Evolutionary conservation across 352 stramenopile species (phyloP).

Genomic region (Pythium brassicae): DNA sequence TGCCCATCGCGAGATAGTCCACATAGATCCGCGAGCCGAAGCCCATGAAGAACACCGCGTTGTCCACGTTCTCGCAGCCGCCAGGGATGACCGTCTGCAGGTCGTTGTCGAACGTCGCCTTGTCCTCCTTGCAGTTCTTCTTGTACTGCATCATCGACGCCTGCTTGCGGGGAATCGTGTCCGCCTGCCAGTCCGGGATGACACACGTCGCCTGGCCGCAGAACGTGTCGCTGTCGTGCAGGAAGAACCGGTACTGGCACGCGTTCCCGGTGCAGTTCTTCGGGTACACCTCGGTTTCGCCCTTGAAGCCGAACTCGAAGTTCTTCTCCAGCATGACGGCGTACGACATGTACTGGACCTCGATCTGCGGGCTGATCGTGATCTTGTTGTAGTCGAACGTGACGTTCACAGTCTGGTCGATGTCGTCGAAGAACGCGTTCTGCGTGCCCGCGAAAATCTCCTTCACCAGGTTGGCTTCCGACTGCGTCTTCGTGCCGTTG

Average conservation of each 20-base stretch:
- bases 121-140: slow-evolving; percentile 6
- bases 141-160: slow-evolving; percentile 20
- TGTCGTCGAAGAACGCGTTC: slow-evolving; percentile 10
- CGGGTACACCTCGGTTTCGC: slow-evolving; percentile 4
- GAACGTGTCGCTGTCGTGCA: slow-evolving; percentile 11
- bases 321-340: slow-evolving; percentile 8
- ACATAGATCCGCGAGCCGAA: slow-evolving; percentile 13
- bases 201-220: slow-evolving; percentile 12
- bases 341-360: slow-evolving; percentile 12
- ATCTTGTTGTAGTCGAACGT: slow-evolving; percentile 2
- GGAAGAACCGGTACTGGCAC: slow-evolving; percentile 13
- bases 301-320: slow-evolving; percentile 9
- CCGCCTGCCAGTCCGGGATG: slow-evolving; percentile 14
- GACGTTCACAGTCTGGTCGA: slow-evolving; percentile 2
- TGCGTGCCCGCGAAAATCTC: slow-evolving; percentile 8
- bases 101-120: slow-evolving; percentile 1
- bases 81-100: slow-evolving; percentile 12
- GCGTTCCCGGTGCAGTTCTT: slow-evolving; percentile 4
- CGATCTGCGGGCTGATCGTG: slow-evolving; percentile 13
- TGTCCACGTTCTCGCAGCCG: slow-evolving; percentile 10
- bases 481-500: slow-evolving; percentile 17
- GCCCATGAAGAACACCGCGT: slow-evolving; percentile 14
- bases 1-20: slow-evolving; percentile 6
- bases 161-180: slow-evolving; percentile 15
- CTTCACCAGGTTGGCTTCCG: background rate